phyloP scores from a whole-genome alignment of 2,329 filamentous ascomycete species.

The Rasamsonia emersonii region DNA sequence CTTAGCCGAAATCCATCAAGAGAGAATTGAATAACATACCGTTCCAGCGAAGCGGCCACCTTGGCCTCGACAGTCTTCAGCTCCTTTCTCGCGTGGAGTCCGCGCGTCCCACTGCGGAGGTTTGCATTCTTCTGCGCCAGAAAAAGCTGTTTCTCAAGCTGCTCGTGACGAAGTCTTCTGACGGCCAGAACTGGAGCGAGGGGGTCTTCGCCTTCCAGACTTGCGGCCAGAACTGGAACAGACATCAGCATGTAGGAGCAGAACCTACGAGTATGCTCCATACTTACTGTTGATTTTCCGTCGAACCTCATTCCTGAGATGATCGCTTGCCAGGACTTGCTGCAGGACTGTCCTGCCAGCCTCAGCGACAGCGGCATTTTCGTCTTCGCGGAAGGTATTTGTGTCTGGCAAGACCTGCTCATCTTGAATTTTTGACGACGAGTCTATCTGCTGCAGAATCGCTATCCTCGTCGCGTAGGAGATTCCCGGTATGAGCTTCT shows the following conservation, averaged over 20 bases:
- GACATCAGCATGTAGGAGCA: neutral
- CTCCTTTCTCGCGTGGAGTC: slow-evolving; percentile 67
- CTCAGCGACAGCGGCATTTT: slow-evolving; percentile 2
- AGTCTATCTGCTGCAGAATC: slow-evolving; percentile 60
- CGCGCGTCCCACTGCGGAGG: slow-evolving; percentile 65
- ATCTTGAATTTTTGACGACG: slow-evolving; percentile 17
- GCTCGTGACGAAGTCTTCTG: slow-evolving; percentile 54
- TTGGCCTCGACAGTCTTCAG: slow-evolving; percentile 61
- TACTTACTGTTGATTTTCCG: slow-evolving; percentile 51
- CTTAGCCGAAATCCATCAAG: neutral
- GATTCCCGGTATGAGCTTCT: slow-evolving; percentile 70
- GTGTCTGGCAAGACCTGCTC: slow-evolving; percentile 9
- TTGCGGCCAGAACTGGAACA: slow-evolving; percentile 45
- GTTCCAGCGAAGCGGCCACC: slow-evolving; percentile 47
- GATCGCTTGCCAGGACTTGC: slow-evolving; percentile 52
- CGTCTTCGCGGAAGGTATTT: slow-evolving; percentile 6
- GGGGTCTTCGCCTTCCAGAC: slow-evolving; percentile 50
- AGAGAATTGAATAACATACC: slow-evolving; percentile 33
- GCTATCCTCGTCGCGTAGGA: slow-evolving; percentile 57
- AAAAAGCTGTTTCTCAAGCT: slow-evolving; percentile 56
- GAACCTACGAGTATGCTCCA: no score
- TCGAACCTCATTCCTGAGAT: slow-evolving; percentile 44
- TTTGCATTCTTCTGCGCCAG: slow-evolving; percentile 65
- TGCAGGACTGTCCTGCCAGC: slow-evolving; percentile 50
- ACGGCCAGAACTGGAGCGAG: slow-evolving; percentile 53